These are phyloP conservation scores for Myxozyma lipomycoides DNA, from an alignment of 805 yeast species.

Conservation along the genomic window DNA sequence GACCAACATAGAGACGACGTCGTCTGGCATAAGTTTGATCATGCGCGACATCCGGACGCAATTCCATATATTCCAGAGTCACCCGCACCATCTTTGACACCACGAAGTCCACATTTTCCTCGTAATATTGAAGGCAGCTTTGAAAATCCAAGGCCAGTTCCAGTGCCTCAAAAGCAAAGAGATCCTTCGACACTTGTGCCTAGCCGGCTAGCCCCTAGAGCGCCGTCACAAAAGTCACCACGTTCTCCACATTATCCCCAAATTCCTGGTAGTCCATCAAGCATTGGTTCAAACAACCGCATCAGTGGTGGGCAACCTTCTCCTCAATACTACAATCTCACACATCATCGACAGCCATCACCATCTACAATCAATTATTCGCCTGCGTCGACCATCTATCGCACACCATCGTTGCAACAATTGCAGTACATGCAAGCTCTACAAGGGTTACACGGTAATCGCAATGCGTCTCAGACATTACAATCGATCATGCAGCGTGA, in stretches of 20 bases:
- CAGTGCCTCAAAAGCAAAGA: constrained; percentile 16
- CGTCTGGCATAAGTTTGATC: constrained; percentile 32
- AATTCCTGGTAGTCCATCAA: constrained; percentile 39
- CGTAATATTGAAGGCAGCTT: constrained; percentile 26
- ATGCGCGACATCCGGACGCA: constrained; percentile 19
- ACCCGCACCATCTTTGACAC: constrained; percentile 12
- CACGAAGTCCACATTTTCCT: constrained; percentile 27
- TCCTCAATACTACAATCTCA: constrained; percentile 29
- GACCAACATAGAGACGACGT: constrained; percentile 33
- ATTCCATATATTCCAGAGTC: constrained; percentile 5
- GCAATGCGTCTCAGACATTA: constrained; percentile 15
- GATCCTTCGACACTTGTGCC: constrained; percentile 27
- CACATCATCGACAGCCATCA: constrained; percentile 1
- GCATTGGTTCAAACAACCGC: background rate
- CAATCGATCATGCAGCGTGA: constrained; percentile 9
- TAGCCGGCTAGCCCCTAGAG: constrained; percentile 35
- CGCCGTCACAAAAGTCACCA: constrained; percentile 22
- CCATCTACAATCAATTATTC: background rate
- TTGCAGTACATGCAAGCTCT: constrained; percentile 2
- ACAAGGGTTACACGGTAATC: constrained; percentile 1
- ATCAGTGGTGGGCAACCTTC: background rate
- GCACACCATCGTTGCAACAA: constrained; percentile 11
- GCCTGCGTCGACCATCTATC: constrained; percentile 6
- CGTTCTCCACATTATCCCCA: constrained; percentile 10
- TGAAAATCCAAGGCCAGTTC: constrained; percentile 32